These are phyloP conservation scores for Pyrus hybrid DNA, from an alignment of 331 rosid species.

Conservation along the genomic window DNA sequence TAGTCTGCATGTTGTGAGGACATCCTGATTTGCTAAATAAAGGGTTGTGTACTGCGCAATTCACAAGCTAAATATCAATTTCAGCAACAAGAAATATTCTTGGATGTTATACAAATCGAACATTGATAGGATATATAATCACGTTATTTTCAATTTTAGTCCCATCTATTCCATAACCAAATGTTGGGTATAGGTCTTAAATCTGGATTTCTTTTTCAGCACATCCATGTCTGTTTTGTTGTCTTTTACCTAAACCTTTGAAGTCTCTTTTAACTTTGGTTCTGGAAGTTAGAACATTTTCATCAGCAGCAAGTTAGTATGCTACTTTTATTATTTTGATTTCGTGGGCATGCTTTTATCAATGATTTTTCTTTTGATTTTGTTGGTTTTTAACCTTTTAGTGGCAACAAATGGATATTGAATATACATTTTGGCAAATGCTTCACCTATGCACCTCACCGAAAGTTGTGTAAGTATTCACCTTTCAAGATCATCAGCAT, in stretches of 20 bases:
- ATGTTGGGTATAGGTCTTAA: not conserved
- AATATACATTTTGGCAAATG: constrained; percentile 99
- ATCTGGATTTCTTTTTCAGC: not conserved
- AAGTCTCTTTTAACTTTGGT: not conserved
- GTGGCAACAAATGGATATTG: constrained; percentile 99
- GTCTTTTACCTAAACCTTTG: not conserved
- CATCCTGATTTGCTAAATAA: not conserved
- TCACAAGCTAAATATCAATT: not conserved
- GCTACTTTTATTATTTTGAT: not conserved
- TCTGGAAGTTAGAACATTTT: not conserved
- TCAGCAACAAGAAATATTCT: not conserved
- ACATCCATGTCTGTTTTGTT: not conserved
- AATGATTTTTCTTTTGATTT: constrained; percentile 8
- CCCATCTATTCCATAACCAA: not conserved
- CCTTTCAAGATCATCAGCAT: constrained; percentile 4
- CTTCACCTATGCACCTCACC: constrained; percentile 94
- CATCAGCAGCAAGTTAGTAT: not conserved
- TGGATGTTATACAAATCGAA: not conserved
- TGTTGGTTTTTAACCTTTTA: constrained; percentile 26
- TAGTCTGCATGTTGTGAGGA: not conserved
- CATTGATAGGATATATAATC: not conserved
- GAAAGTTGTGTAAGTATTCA: constrained; percentile 86
- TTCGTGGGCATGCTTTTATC: not conserved
- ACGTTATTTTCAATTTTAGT: not conserved
- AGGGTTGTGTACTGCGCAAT: not conserved